Conservation (phyloP, 371 early-diverging fungal species). For the Apophysomyces trapeziformis region DNA sequence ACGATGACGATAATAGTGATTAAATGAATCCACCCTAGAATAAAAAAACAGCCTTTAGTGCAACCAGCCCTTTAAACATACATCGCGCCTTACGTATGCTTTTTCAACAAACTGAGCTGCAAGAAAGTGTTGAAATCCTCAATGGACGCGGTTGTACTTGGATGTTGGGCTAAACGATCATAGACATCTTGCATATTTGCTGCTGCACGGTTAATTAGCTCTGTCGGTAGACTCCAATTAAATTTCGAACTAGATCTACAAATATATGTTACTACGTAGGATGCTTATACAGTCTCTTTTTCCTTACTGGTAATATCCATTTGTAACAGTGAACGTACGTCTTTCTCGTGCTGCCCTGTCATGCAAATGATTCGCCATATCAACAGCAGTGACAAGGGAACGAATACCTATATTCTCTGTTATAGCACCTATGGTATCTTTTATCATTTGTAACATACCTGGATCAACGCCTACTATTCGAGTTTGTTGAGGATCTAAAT, state of each 20-base stretch:
- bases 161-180: neutral
- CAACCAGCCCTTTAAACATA: neutral
- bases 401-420: neutral
- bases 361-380: no score
- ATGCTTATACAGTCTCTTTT: no score
- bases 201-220: neutral
- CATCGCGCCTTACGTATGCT: neutral
- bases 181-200: slow-evolving; percentile 1
- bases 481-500: neutral
- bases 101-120: neutral
- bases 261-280: no score
- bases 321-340: neutral
- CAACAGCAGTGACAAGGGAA: neutral
- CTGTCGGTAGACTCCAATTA: neutral
- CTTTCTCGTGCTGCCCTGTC: no score
- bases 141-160: neutral
- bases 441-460: neutral
- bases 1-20: no score
- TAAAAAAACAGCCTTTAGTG: neutral
- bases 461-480: neutral
- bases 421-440: neutral
- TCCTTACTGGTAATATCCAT: neutral
- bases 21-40: neutral
- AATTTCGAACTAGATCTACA: no score
- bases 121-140: neutral